Base-by-base conservation (phyloP, 805 yeast species). In the Hanseniaspora guilliermondii region DNA sequence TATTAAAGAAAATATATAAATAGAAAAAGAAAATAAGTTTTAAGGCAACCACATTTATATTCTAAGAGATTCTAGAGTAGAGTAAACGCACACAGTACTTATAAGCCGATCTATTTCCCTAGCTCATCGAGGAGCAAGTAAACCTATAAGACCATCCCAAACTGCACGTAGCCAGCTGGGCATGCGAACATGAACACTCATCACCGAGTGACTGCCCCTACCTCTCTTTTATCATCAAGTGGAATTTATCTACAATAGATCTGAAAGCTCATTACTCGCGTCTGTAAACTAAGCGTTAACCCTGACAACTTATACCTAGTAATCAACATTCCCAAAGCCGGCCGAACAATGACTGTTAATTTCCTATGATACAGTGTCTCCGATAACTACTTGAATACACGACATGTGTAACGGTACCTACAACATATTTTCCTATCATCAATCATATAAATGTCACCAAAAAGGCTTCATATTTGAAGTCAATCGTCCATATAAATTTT, bases 291-390 rank as follows among this genome's bases (percentile, higher is more conserved):
- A 16, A 39, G 27, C 14, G n/a, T 27, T 39, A 39, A 19, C 14
- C 42, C 6, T 39, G 42, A 22, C 42, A 17, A 11, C 17, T 12
- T 12, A 39, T 39, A 39, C 17, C 42, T 5, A 19, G 42, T 39
- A 39, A 39, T 22, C 17, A 39, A 39, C 42, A 39, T 39, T 39
- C 30, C 42, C 42, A 39, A 39, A 39, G 42, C 42, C 42, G 42
- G 42, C 42, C 42, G 42, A 27, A 22, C 42, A 39, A 39, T 39
- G 42, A 22, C 42, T 39, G 42, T 39, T 39, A 22, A 22, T 39
- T 39, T 39, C 42, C 30, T 39, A 14, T 22, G 42, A 39, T 39
- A 39, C 22, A 11, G 14, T 39, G 42, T 12, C 42, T 39, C 14
- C 42, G 16, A 39, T 39, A 39, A 27, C 16, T 22, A 12, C 42